Evolutionary conservation across 345 rosid genomes (phyloP).

Genomic region (Bruguiera sexangula): DNA sequence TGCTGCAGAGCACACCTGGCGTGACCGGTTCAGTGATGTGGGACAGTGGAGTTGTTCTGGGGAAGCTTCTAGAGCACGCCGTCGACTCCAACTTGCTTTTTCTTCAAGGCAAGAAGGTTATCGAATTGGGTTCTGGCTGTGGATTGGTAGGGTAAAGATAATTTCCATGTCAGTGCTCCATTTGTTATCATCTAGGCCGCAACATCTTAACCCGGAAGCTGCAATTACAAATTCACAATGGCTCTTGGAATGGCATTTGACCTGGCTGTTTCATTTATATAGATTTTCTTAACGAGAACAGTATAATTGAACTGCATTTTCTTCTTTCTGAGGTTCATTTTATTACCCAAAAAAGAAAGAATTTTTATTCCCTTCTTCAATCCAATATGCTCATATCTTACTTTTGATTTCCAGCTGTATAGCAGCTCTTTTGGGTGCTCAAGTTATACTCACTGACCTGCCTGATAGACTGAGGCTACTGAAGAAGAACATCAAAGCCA

Average conservation of each 20-base stretch:
- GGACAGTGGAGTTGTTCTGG: conserved; percentile 88
- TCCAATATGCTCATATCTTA: conserved; percentile 6
- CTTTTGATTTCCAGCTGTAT: conserved; percentile 53
- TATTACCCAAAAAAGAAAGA: background rate
- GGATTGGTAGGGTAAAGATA: conserved; percentile 85
- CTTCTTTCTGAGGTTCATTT: background rate
- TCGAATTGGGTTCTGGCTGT: conserved; percentile 91
- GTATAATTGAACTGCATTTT: too few relatives aligned
- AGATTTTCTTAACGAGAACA: too few relatives aligned
- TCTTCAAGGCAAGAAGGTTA: conserved; percentile 67
- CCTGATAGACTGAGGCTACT: conserved; percentile 78
- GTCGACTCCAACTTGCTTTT: conserved; percentile 66
- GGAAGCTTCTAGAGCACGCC: conserved; percentile 88
- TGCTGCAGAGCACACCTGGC: conserved; percentile 60
- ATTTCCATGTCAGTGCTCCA: background rate
- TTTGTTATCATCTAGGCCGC: background rate
- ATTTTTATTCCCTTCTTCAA: background rate
- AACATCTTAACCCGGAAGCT: too few relatives aligned
- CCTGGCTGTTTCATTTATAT: too few relatives aligned
- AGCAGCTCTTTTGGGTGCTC: conserved; percentile 82
- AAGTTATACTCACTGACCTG: conserved; percentile 77
- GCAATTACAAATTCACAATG: too few relatives aligned
- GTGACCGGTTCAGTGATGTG: conserved; percentile 92
- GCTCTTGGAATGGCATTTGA: too few relatives aligned
- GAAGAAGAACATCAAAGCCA: conserved; percentile 66